Evolutionary conservation across 2,329 filamentous ascomycete species (phyloP).

Genomic region (Aplosporella prunicola): DNA sequence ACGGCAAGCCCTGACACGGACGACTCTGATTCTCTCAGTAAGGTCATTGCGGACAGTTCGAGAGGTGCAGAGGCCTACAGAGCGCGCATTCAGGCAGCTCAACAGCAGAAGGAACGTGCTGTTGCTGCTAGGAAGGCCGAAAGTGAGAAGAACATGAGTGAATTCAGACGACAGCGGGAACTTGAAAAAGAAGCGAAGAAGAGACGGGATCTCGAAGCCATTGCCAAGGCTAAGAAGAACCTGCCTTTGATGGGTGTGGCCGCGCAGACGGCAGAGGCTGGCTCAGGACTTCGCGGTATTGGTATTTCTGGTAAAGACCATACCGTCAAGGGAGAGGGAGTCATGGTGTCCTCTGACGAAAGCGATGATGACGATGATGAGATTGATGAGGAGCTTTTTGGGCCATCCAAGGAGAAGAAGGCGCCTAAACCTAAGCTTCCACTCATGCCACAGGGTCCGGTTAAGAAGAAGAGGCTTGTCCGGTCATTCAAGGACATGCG

Average conservation of each 20-base stretch:
- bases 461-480: conserved; percentile 72
- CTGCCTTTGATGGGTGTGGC: conserved; percentile 33
- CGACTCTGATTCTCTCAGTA: conserved; percentile 27
- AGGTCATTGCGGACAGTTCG: conserved; percentile 37
- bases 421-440: conserved; percentile 28
- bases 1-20: conserved; percentile 3
- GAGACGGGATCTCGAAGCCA: conserved; percentile 60
- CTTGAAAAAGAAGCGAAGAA: conserved; percentile 66
- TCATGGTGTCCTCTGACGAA: conserved; percentile 76
- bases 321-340: conserved; percentile 62
- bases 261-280: conserved; percentile 58
- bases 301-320: conserved; percentile 72
- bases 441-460: conserved; percentile 56
- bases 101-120: conserved; percentile 14
- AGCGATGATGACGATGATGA: conserved; percentile 47
- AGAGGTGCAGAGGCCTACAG: conserved; percentile 23
- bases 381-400: conserved; percentile 61
- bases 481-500: conserved; percentile 89
- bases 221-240: conserved; percentile 57
- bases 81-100: conserved; percentile 8
- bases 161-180: conserved; percentile 65
- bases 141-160: conserved; percentile 27
- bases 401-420: conserved; percentile 38
- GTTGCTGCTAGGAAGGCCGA: conserved; percentile 13
- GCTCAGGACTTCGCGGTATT: conserved; percentile 65